These are phyloP conservation scores for Saturnispora zaruensis DNA, from an alignment of 805 yeast species.

Conservation along the genomic window DNA sequence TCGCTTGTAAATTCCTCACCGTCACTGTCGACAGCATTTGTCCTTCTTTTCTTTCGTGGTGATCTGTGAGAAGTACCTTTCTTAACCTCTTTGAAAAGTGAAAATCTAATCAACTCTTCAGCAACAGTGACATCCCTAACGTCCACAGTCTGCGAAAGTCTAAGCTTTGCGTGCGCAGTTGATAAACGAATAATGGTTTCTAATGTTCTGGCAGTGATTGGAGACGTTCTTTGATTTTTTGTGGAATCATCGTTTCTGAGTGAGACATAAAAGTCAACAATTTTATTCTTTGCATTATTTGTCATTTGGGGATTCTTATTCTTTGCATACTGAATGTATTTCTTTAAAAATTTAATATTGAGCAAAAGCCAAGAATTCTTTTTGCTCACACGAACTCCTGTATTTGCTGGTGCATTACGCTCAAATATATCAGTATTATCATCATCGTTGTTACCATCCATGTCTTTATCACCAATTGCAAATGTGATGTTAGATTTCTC, in stretches of 20 bases:
- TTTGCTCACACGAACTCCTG: slow-evolving; percentile 11
- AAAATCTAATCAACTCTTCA: slow-evolving; percentile 73
- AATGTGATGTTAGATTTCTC: slow-evolving; percentile 63
- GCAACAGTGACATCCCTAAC: slow-evolving; percentile 79
- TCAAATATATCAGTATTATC: slow-evolving; percentile 66
- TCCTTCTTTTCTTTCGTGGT: slow-evolving; percentile 31
- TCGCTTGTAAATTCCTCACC: slow-evolving; percentile 14
- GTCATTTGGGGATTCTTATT: slow-evolving; percentile 79
- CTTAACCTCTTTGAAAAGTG: slow-evolving; percentile 63
- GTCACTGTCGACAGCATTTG: slow-evolving; percentile 10
- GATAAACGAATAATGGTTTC: slow-evolving; percentile 92
- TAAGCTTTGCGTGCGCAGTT: slow-evolving; percentile 95
- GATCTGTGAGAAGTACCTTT: slow-evolving; percentile 28
- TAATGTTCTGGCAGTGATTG: slow-evolving; percentile 96
- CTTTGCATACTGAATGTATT: slow-evolving; percentile 91
- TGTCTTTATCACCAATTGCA: slow-evolving; percentile 67
- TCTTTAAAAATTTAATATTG: slow-evolving; percentile 77
- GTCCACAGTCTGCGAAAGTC: slow-evolving; percentile 69
- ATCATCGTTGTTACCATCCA: slow-evolving; percentile 32
- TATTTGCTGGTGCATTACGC: slow-evolving; percentile 72
- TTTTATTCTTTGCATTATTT: slow-evolving; percentile 66
- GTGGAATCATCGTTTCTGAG: slow-evolving; percentile 67
- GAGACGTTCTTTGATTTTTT: slow-evolving; percentile 70
- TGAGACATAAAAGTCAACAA: slow-evolving; percentile 71
- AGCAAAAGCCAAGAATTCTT: slow-evolving; percentile 40